Evolutionary conservation across 306 rosid genomes (phyloP).

Genomic region (Sindora glabra): DNA sequence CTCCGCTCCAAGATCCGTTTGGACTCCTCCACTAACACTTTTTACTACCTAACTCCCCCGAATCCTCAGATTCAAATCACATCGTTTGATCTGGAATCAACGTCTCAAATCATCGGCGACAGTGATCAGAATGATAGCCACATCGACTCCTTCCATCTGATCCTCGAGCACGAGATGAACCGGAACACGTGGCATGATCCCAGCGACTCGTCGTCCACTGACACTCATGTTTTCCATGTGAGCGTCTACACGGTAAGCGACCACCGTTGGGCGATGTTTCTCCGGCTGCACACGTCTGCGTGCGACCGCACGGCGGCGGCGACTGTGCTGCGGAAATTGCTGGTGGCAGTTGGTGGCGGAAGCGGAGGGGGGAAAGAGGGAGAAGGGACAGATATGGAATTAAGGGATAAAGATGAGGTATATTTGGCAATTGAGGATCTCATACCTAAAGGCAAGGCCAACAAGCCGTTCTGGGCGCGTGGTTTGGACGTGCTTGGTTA

Average conservation of each 20-base stretch:
- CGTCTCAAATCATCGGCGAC: constrained; percentile 38
- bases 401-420: constrained; percentile 23
- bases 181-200: constrained; percentile 42
- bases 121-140: not conserved
- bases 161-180: constrained; percentile 72
- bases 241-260: constrained; percentile 30
- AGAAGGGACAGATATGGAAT: constrained; percentile 21
- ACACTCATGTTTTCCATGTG: constrained; percentile 38
- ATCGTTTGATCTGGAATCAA: constrained; percentile 47
- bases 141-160: constrained; percentile 39
- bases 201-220: not conserved
- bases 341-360: too few species aligned
- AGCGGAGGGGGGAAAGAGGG: not conserved
- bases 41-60: constrained; percentile 35
- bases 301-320: constrained; percentile 69
- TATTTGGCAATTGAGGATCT: constrained; percentile 55
- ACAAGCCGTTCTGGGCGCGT: constrained; percentile 86
- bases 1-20: constrained; percentile 66
- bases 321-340: constrained; percentile 45
- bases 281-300: constrained; percentile 67
- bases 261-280: constrained; percentile 34
- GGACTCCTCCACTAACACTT: constrained; percentile 28
- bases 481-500: constrained; percentile 87
- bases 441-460: constrained; percentile 50
- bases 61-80: constrained; percentile 44